phyloP scores from a whole-genome alignment of 2,329 filamentous ascomycete genomes.

The Phyllosticta paracitricarpa region DNA sequence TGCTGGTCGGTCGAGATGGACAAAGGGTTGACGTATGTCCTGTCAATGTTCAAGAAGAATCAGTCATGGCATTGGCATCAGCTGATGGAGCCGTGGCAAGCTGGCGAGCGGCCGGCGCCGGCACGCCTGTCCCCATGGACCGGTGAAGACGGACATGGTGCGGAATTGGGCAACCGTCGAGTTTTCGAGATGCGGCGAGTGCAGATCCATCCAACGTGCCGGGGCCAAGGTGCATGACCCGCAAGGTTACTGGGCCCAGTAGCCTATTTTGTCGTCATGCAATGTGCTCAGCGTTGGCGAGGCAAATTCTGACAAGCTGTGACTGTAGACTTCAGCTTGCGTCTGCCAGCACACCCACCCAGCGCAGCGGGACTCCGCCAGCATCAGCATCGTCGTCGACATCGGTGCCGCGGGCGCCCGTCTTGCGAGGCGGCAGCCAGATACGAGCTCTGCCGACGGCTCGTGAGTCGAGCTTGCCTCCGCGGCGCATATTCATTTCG shows the following conservation, averaged over 20 bases:
- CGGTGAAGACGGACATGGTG: neutral
- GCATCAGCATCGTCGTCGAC: constrained; percentile 14
- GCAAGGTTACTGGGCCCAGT: neutral
- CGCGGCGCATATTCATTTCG: constrained; percentile 58
- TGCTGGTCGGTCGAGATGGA: neutral
- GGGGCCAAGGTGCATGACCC: neutral
- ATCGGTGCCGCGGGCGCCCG: constrained; percentile 15
- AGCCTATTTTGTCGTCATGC: neutral
- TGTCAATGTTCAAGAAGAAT: too few species aligned
- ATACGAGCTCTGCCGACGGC: constrained; percentile 46
- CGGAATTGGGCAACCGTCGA: neutral
- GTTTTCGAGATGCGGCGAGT: neutral
- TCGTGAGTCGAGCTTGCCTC: constrained; percentile 50
- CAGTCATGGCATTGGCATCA: neutral
- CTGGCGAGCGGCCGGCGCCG: neutral
- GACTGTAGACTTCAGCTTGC: neutral
- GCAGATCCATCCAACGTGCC: neutral
- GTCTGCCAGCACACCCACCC: constrained; percentile 19
- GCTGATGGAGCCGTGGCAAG: neutral
- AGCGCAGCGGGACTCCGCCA: constrained; percentile 26
- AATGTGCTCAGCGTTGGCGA: neutral
- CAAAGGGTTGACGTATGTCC: neutral
- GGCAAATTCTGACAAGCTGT: neutral
- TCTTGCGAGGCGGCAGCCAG: constrained; percentile 49
- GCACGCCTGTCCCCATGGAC: neutral